Conservation (phyloP, 1,284 basidiomycete species). For the Microbotryum saponariae region DNA sequence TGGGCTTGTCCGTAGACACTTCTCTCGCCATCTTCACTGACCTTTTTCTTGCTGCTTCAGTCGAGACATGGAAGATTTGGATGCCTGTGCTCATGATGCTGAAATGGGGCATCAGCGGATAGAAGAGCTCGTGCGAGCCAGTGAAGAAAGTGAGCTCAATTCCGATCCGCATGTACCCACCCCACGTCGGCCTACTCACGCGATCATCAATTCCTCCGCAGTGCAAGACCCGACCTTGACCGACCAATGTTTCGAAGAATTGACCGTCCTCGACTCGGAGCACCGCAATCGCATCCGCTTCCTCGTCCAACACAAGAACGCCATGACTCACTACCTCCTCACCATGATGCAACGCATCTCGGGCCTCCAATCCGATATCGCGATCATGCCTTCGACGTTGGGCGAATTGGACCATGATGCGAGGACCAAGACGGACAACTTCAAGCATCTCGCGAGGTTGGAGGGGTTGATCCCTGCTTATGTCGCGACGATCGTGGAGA, state of each 20-base stretch:
- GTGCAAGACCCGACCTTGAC: conserved; percentile 21
- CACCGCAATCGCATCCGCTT: conserved; percentile 31
- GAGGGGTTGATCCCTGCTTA: conserved; percentile 90
- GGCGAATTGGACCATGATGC: conserved; percentile 28
- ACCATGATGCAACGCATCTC: conserved; percentile 34
- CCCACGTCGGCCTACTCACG: background rate
- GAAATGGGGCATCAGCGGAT: conserved; percentile 25
- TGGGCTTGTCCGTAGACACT: background rate
- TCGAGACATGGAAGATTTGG: conserved; percentile 31
- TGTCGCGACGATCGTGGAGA: conserved; percentile 81
- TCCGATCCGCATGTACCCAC: background rate
- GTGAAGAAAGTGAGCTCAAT: conserved; percentile 11
- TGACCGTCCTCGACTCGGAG: conserved; percentile 28
- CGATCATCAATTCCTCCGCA: background rate
- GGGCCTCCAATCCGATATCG: conserved; percentile 33
- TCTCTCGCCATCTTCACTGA: background rate
- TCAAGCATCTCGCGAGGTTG: conserved; percentile 78
- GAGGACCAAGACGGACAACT: conserved; percentile 53
- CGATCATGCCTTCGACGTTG: conserved; percentile 26
- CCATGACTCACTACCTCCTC: conserved; percentile 32
- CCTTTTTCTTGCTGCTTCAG: conserved; percentile 1
- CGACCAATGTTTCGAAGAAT: conserved; percentile 27
- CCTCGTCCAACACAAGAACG: conserved; percentile 35
- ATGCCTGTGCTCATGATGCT: conserved; percentile 33
- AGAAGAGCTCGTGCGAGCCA: conserved; percentile 27